These are phyloP conservation scores for Metarhizium sp. DNA, from an alignment of 2,329 filamentous ascomycete genomes.

Conservation along the genomic window DNA sequence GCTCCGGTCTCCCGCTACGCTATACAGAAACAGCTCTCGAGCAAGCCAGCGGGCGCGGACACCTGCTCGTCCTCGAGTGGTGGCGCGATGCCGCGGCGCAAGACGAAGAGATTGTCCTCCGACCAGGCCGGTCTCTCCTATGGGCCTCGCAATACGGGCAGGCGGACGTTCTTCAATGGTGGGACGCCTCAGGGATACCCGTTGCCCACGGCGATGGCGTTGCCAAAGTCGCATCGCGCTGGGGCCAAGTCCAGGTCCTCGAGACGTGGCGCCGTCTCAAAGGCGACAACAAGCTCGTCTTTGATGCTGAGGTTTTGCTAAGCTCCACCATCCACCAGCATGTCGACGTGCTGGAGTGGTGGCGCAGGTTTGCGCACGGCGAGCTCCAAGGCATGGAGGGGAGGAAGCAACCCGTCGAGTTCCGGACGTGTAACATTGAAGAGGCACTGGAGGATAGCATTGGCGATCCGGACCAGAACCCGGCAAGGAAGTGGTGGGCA, in stretches of 20 bases:
- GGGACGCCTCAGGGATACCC: conserved; percentile 72
- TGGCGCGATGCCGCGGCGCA: conserved; percentile 66
- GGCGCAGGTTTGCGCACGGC: conserved; percentile 60
- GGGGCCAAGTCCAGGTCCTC: conserved; percentile 76
- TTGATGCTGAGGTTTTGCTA: conserved; percentile 75
- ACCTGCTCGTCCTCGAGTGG: conserved; percentile 84
- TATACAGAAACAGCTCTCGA: conserved; percentile 85
- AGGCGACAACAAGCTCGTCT: conserved; percentile 57
- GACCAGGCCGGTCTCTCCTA: conserved; percentile 76
- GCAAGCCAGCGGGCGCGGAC: conserved; percentile 74
- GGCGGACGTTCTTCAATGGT: conserved; percentile 73
- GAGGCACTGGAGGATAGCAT: conserved; percentile 87
- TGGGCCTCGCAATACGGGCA: conserved; percentile 78
- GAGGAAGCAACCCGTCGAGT: conserved; percentile 64
- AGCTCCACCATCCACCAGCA: conserved; percentile 83
- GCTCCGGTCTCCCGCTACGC: conserved; percentile 64
- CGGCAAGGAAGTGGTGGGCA: conserved; percentile 81
- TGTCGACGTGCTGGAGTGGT: conserved; percentile 82
- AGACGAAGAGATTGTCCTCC: conserved; percentile 52
- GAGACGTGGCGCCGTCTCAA: conserved; percentile 71
- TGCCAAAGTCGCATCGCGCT: conserved; percentile 72
- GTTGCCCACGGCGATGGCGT: conserved; percentile 74
- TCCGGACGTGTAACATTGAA: conserved; percentile 92
- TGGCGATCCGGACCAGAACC: conserved; percentile 49
- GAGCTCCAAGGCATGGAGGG: conserved; percentile 45